Percentiles rank a stretch among this genome's conserved stretches.
phyloP scores from a whole-genome alignment of 768 basidiomycete species.

The Xerocomus potaroensis region DNA sequence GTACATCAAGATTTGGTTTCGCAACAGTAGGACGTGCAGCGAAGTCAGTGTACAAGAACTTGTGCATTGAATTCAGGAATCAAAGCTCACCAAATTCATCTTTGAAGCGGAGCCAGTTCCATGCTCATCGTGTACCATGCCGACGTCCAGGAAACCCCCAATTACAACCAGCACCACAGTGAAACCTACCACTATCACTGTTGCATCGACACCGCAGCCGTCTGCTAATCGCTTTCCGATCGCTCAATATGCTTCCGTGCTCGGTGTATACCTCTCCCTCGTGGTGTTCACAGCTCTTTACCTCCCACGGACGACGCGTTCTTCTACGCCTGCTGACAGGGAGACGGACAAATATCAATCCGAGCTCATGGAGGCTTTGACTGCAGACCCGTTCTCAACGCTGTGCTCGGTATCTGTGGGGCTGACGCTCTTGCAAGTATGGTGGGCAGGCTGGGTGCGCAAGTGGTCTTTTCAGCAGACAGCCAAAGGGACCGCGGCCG shows the following conservation, averaged over 20 bases:
- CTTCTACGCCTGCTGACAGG: conserved; percentile 35
- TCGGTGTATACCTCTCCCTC: conserved; percentile 64
- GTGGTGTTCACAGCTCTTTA: conserved; percentile 63
- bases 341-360: conserved; percentile 63
- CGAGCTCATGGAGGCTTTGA: conserved; percentile 63
- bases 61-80: no score
- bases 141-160: no score
- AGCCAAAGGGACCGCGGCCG: conserved; percentile 38
- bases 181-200: no score
- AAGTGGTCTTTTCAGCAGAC: conserved; percentile 49
- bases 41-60: no score
- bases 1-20: no score
- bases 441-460: conserved; percentile 71
- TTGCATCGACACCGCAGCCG: no score
- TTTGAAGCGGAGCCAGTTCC: no score
- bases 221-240: conserved; percentile 40
- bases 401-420: conserved; percentile 56
- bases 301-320: conserved; percentile 60
- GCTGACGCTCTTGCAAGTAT: conserved; percentile 49
- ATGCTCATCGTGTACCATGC: no score
- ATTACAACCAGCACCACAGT: no score
- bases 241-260: conserved; percentile 58
- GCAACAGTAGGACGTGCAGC: no score
- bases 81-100: no score
- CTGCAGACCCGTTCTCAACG: conserved; percentile 54